Base-by-base conservation (phyloP, 345 rosid genomes). In the Eutrema yunnanense region DNA sequence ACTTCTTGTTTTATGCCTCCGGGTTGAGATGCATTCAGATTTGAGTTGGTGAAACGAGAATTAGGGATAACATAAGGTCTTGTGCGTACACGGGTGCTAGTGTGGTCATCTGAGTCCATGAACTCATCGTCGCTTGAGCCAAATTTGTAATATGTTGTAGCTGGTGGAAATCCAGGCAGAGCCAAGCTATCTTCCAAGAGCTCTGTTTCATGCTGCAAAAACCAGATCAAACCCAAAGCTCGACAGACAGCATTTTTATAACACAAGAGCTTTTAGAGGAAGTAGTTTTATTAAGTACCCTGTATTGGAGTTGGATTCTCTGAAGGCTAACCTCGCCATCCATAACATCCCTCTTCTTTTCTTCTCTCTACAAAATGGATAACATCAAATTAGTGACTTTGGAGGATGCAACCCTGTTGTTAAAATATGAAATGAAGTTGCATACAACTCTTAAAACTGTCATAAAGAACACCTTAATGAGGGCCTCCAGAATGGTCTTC, bases 241-340 rank as follows among this genome's bases (percentile, higher is more conserved):
- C 26, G 67, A 58, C 34, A 42, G 14, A 56, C 54, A 19, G 43
- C 38, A 32, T 41, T 29, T 51, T 32, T 47, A 53, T 38, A 6
- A 14, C 57, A 37, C 19, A 13, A 36, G 22, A 33, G 37, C 41
- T 37, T 32, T 3, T 41, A 52, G 54, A 4, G 52, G 6, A 30
- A 59, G 60, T 30, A 79, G 41, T 43, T 62, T 4, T 59, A 65
- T 4, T 59, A 30, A 9, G 16, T 82, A 92, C 99, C 97, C 87
- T 87, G 81, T 86, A 92, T 73, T 82, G 86, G 87, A 96, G 79
- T 83, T 92, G 99, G 77, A 88, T 80, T 82, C 97, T 86, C 73
- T 92, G 97, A 59, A 96, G 96, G 75, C 81, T 85, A 72, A 92
- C 97, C 81, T 96, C 97, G 32, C 81, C 82, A 41, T 96, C 99